Conservation (phyloP, 768 basidiomycete species). For the Boletellus sp. region DNA sequence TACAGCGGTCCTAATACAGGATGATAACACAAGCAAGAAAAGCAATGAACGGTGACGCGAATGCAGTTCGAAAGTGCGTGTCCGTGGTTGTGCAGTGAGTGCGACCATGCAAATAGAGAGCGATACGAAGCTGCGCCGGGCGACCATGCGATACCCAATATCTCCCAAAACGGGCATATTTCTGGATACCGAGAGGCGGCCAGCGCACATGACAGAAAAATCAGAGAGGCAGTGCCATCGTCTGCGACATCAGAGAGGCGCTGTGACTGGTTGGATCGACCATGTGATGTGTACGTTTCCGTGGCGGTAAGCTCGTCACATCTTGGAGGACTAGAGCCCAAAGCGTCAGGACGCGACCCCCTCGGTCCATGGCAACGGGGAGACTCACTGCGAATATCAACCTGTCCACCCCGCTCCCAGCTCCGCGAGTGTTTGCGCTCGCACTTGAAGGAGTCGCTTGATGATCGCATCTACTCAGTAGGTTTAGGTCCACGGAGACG, state of each 20-base stretch:
- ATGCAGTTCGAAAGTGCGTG: conserved; percentile 8
- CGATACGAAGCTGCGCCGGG: conserved; percentile 9
- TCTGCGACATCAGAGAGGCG: conserved; percentile 51
- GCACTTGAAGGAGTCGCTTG: conserved; percentile 37
- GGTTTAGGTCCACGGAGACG: conserved; percentile 25
- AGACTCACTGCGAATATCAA: conserved; percentile 31
- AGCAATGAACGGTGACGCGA: conserved; percentile 9
- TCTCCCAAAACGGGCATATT: conserved; percentile 12
- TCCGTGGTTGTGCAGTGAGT: conserved; percentile 15
- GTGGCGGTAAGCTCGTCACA: conserved; percentile 47
- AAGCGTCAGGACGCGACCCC: conserved; percentile 8
- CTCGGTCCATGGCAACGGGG: conserved; percentile 9
- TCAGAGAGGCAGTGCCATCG: conserved; percentile 54
- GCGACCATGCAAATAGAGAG: conserved; percentile 14
- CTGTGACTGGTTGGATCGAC: conserved; percentile 51
- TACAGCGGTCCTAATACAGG: conserved; percentile 25
- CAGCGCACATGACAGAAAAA: conserved; percentile 14
- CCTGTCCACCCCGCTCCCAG: conserved; percentile 52
- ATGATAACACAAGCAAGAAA: conserved; percentile 18
- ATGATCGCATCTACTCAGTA: conserved; percentile 35
- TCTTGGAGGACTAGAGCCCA: conserved; percentile 38
- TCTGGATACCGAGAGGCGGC: conserved; percentile 22
- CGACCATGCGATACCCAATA: conserved; percentile 10
- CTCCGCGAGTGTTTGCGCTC: conserved; percentile 58
- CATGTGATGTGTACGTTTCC: conserved; percentile 67